These are phyloP conservation scores for Vigna mungo DNA, from an alignment of 306 rosid genomes.

Conservation along the genomic window DNA sequence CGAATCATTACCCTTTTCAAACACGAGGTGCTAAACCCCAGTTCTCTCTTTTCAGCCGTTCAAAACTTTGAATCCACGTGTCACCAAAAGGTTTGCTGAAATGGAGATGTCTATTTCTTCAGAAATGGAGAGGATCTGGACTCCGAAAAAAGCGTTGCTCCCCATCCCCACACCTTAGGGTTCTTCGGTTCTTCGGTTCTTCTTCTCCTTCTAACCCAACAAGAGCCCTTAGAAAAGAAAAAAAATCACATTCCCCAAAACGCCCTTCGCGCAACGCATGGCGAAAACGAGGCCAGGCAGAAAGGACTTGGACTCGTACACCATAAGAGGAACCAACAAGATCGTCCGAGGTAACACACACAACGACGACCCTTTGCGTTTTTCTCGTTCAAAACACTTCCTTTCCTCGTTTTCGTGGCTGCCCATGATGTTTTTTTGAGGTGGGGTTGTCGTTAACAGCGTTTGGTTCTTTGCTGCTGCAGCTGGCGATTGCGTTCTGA, in stretches of 20 bases:
- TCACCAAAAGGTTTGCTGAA: neutral
- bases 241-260: constrained; percentile 1
- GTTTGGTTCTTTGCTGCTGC: constrained; percentile 12
- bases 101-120: neutral
- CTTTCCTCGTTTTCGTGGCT: constrained; percentile 1
- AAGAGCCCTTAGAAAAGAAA: neutral
- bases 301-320: constrained; percentile 71
- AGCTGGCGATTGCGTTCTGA: constrained; percentile 81
- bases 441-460: neutral
- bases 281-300: constrained; percentile 65
- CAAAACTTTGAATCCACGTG: neutral
- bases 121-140: neutral
- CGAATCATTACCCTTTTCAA: too few relatives aligned
- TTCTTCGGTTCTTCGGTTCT: neutral
- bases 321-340: constrained; percentile 80
- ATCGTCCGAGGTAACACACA: constrained; percentile 63
- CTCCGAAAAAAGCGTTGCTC: neutral
- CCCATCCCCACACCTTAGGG: neutral
- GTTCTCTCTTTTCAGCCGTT: neutral
- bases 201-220: neutral
- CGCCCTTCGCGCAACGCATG: constrained; percentile 41
- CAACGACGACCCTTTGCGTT: neutral
- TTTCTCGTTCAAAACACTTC: constrained; percentile 18
- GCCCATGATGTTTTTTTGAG: constrained; percentile 9
- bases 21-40: neutral